Base-by-base conservation (phyloP, 805 yeast genomes). In the Allodekkera sacchari region DNA sequence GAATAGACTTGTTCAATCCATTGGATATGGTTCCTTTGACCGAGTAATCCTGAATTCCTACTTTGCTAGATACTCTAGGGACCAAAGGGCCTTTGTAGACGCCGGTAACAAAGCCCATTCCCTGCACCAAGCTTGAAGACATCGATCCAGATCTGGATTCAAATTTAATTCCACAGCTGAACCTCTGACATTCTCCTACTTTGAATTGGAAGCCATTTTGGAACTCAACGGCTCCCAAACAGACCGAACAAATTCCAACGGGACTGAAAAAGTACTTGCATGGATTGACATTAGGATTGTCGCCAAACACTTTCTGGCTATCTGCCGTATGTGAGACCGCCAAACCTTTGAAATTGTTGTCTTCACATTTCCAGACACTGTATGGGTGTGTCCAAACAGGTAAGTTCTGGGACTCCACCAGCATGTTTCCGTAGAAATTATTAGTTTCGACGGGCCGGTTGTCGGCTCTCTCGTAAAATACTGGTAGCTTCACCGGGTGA, bases 361-460 rank as follows among this genome's bases (percentile, higher is more conserved):
- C 60, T 4, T 34, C 42, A 7, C 77, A 60, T 40, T 67, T 66
- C 89, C 88, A 83, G 5, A 81, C 57, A 19, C 83, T 72, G 47
- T 82, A 83, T 2, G 95, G 95, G 43, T 80, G 85, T 0, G 89
- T 74, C 87, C 88, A 83, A 0, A 76, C 68, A 0, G 89, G 83
- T 35, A 71, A 62, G 3, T 74, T 70, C 48, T 80, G 89, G 34
- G 66, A 65, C 1, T 68, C 85, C 22, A 83, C 63, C 8, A 83
- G 53, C 52, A 83, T 55, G 54, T 83, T 83, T 22, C 81, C 78
- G 51, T 77, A 83, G 47, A 83, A 83, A 48, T 83, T 82, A 53
- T 83, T 83, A 6, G 94, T 83, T 38, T 77, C 77, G 18, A 78
- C 63, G 9, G 60, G 58, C 5, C 85, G 87, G 17, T 51, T 44